Conservation (phyloP, 495 filamentous ascomycete genomes). For the Lepraria neglecta region DNA sequence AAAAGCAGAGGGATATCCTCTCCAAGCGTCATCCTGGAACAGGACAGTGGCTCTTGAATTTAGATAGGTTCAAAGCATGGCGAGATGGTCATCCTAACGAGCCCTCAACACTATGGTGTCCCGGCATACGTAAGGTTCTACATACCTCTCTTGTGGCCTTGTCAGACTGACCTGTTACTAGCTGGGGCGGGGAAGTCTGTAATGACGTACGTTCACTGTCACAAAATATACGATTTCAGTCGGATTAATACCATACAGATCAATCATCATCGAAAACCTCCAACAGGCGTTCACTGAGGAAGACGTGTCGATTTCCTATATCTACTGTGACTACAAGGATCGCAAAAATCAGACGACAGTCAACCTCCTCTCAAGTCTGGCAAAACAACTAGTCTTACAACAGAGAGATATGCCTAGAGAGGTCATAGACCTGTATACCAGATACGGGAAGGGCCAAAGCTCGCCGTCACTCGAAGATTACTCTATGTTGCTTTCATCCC, state of each 20-base stretch:
- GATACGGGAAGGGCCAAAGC: conserved; percentile 17
- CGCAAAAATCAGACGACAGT: conserved; percentile 26
- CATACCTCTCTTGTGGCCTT: not conserved
- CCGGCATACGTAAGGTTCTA: conserved; percentile 8
- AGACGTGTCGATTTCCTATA: conserved; percentile 31
- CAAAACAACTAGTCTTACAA: conserved; percentile 33
- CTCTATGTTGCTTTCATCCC: conserved; percentile 22
- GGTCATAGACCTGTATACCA: conserved; percentile 27
- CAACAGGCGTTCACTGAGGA: conserved; percentile 18
- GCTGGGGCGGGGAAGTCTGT: conserved; percentile 22
- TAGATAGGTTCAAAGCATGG: conserved; percentile 9
- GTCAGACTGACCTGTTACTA: conserved; percentile 5
- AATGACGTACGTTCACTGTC: conserved; percentile 13
- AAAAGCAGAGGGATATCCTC: conserved; percentile 13
- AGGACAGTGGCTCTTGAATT: conserved; percentile 12
- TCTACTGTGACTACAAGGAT: conserved; percentile 40
- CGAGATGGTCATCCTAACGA: not conserved
- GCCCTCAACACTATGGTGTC: conserved; percentile 16
- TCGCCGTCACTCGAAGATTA: conserved; percentile 30
- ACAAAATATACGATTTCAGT: not conserved
- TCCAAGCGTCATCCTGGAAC: conserved; percentile 5
- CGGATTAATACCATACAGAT: conserved; percentile 6
- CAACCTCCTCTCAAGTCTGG: conserved; percentile 27
- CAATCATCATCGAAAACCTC: conserved; percentile 37
- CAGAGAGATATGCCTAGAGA: conserved; percentile 25